phyloP scores from a whole-genome alignment of 805 yeast species.

The Ogataea methylovora region DNA sequence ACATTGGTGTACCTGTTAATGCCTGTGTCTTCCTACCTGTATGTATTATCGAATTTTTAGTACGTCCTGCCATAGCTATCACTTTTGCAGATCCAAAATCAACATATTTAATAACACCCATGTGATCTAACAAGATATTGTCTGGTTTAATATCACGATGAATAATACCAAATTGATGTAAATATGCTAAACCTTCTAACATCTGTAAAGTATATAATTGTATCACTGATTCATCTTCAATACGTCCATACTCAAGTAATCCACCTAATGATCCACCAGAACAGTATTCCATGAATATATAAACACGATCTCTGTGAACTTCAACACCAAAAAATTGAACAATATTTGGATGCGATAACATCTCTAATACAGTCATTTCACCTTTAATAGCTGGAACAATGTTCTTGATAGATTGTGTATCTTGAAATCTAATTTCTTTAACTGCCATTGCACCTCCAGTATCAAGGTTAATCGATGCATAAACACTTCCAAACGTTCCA shows the following conservation, averaged over 20 bases:
- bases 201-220: slow-evolving; percentile 87
- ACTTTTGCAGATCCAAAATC: slow-evolving; percentile 98
- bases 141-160: slow-evolving; percentile 97
- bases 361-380: slow-evolving; percentile 93
- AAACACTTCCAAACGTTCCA: slow-evolving; percentile 93
- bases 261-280: slow-evolving; percentile 91
- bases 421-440: slow-evolving; percentile 88
- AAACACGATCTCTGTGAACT: slow-evolving; percentile 91
- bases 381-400: slow-evolving; percentile 87
- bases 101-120: slow-evolving; percentile 90
- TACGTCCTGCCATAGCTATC: slow-evolving; percentile 43
- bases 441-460: slow-evolving; percentile 97
- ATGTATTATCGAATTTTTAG: slow-evolving; percentile 9
- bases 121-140: slow-evolving; percentile 80
- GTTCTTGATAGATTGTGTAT: slow-evolving; percentile 73
- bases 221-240: slow-evolving; percentile 89
- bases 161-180: slow-evolving; percentile 92
- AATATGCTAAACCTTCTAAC: slow-evolving; percentile 90
- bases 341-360: slow-evolving; percentile 91
- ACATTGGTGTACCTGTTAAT: slow-evolving; percentile 96
- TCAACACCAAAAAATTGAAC: slow-evolving; percentile 97
- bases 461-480: slow-evolving; percentile 84
- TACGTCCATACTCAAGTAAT: slow-evolving; percentile 81
- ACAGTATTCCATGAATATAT: slow-evolving; percentile 95
- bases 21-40: slow-evolving; percentile 20